Percentiles rank a stretch among this genome's conserved stretches.
phyloP scores from a whole-genome alignment of 768 basidiomycete species.

The Rhodosporidiobolus odoratus region DNA sequence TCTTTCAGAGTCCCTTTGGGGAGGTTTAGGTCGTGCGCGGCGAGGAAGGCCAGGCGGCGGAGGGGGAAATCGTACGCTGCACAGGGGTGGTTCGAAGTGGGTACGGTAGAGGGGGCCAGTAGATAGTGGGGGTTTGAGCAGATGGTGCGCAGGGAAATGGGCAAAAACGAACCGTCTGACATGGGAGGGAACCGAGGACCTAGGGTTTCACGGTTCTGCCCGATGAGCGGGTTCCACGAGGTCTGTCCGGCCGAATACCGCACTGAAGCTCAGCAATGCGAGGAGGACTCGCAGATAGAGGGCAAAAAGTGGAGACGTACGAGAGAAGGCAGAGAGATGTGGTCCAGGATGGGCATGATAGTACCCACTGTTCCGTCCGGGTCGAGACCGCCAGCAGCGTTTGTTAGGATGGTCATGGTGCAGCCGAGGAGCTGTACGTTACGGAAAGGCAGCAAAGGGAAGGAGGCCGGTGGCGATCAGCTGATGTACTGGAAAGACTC shows the following conservation, averaged over 20 bases:
- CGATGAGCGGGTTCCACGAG: slow-evolving; percentile 64
- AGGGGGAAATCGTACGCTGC: slow-evolving; percentile 63
- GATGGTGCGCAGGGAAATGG: background rate
- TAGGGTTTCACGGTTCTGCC: slow-evolving; percentile 57
- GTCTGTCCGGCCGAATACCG: no score
- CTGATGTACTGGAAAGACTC: no score
- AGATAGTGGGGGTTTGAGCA: background rate
- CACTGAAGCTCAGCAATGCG: no score
- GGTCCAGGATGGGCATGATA: slow-evolving; percentile 77
- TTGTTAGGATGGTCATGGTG: slow-evolving; percentile 66
- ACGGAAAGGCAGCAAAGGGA: no score
- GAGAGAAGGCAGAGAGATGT: slow-evolving; percentile 55
- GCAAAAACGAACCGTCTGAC: slow-evolving; percentile 54
- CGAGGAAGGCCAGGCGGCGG: slow-evolving; percentile 66
- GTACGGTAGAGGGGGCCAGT: background rate
- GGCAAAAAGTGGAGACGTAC: slow-evolving; percentile 6
- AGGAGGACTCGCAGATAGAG: background rate
- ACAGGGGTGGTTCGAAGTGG: no score
- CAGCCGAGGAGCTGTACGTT: slow-evolving; percentile 55
- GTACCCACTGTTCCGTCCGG: slow-evolving; percentile 70
- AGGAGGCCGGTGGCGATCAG: no score
- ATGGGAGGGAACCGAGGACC: slow-evolving; percentile 75
- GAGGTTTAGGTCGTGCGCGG: slow-evolving; percentile 61
- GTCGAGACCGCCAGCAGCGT: slow-evolving; percentile 78
- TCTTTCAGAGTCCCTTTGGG: slow-evolving; percentile 60